Evolutionary conservation across 2,329 filamentous ascomycete genomes (phyloP), one percentile per base, ranked within the genome.

Genomic region (Penicillium frequentans): DNA sequence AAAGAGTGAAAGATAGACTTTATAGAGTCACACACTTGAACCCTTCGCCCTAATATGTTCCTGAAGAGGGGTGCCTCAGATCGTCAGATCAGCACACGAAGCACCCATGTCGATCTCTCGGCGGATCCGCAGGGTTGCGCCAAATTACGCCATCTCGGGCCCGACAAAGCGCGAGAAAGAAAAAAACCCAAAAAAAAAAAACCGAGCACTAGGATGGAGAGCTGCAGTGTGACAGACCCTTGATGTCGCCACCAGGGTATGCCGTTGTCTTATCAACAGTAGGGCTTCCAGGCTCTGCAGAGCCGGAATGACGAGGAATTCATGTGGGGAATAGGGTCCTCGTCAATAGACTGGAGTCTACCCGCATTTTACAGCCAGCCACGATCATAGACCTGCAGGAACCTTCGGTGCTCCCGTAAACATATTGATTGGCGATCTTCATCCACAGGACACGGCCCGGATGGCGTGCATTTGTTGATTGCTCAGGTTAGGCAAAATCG

Each of bases 301-400:
- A 19, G 35, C 31, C 31, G 31, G 13, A 33, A 33, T 39, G 35
- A 19, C 35, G 35, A 19, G n/a, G 35, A 19, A 19, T 9, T 5
- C n/a, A 19, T n/a, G 35, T 19, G 16, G 35, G 35, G 16, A 39
- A 19, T 39, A 9, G 11, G 35, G 3, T 19, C 16, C 19, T 7
- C 24, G 13, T 16, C 16, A 46, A 27, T 46, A 27, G 24, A 46
- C 26, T 24, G 13, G 24, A 16, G 11, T 23, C 50, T 31, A 44
- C 43, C 49, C 49, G 45, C 56, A 56, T 33, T 52, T 56, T 52
- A 52, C 59, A 62, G 60, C 58, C 60, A 64, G 60, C 62, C 62
- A 64, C 56, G 53, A 55, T 54, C 6, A n/a, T 43, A 45, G 52
- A 39, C 29, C 61, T 65, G 64, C 62, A 66, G 62, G 64, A 62